Base-by-base conservation (phyloP, 257 asterid genomes). In the Rhazya stricta region DNA sequence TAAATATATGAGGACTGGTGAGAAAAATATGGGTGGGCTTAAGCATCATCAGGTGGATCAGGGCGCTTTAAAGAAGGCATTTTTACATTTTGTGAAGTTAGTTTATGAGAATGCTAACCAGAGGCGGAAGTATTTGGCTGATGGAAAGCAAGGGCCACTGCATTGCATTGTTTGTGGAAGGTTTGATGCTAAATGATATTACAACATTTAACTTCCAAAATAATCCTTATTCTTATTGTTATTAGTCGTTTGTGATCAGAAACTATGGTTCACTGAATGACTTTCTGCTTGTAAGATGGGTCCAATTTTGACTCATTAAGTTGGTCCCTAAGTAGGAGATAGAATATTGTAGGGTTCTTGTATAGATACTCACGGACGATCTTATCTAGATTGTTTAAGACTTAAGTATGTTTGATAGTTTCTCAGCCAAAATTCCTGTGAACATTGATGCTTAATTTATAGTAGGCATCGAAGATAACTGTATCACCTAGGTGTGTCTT, bases 101-200 rank as follows among this genome's bases (percentile, higher is more conserved):
- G 53, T 93, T 68, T 89, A 84, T 67, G 98, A 93, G 88, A 80
- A 81, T 72, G 67, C 71, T 0, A 83, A 74, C 76, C 92, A 88
- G 85, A 91, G 69, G 76, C 87, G 77, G 85, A 85, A 39, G 58
- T 93, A 84, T 79, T 80, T 91, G 89, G 96, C 90, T 21, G 90
- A 87, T 76, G 96, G 97, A 77, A 91, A 86, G 78, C 94, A 89
- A 80, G 97, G 97, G 10, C 77, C 89, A 34, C 78, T 93, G 70
- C 79, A 85, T 43, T 93, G 98, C 78, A 83, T 91, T 57, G 95
- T 86, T 65, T 93, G 98, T 77, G 82, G 79, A 85, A 88, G 96
- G 96, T 92, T 75, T 81, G 96, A 48, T 79, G 50, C 25, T 77
- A 71, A 71, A 77, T 81, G 78, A 72, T 78, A 82, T 78, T 78